Base-by-base conservation (phyloP, 352 stramenopile species). In the Phytophthora vignae region DNA sequence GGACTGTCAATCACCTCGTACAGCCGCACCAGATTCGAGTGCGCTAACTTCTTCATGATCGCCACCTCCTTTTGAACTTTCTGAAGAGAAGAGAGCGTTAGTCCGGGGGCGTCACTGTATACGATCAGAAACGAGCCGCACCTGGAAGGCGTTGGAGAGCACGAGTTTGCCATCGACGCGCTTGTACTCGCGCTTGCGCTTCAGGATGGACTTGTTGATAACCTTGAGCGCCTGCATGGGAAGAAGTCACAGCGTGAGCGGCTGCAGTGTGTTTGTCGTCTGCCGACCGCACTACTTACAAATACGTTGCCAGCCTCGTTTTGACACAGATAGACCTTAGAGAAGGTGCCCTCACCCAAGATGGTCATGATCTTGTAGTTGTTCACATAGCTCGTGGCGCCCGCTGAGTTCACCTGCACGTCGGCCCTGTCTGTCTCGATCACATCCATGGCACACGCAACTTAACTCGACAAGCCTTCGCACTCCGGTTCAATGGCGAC, bases 161-260 rank as follows among this genome's bases (percentile, higher is more conserved):
- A 94, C 84, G 58, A 93, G 87, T 36, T 92, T 92, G 29, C 88
- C 85, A 38, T 87, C 78, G 6, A 95, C 76, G 38, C 83, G 84
- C 42, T 95, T 94, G 77, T 88, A 93, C 73, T 95, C 88, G 52
- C 88, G 83, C 59, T 94, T 94, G 48, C 85, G 85, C 76, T 95
- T 94, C 33, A 95, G 69, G 46, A 94, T 93, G 19, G 86, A 95
- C 53, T 94, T 95, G 72, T 94, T 93, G n/a, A 95, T 76, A 55
- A 93, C 78, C 56, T 95, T 95, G 38, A 95, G 76, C 5, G 88
- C 88, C 86, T 25, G 22, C 22, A 25, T 25, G 22, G 22, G 22
- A 25, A 25, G 22, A 25, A 25, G 22, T 25, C 22, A 25, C 1
- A 25, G 22, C 22, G 22, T 25, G 22, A 31, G 27, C 27, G 2